Evolutionary conservation across 2,329 filamentous ascomycete genomes (phyloP).

Genomic region (Paecilomyces niveus): DNA sequence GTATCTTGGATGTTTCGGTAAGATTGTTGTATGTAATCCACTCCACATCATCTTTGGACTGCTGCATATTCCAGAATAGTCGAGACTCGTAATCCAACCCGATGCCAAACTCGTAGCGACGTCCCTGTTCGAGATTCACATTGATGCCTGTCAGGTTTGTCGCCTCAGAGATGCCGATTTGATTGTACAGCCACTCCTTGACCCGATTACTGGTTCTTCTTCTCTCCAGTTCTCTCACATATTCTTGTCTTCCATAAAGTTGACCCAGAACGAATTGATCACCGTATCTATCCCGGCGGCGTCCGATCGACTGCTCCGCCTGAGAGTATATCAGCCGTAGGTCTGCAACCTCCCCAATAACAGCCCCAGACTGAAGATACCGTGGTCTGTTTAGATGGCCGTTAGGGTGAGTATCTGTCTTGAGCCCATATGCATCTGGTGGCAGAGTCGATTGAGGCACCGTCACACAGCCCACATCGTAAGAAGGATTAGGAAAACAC

Average conservation of each 20-base stretch:
- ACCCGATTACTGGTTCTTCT: constrained; percentile 24
- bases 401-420: constrained; percentile 33
- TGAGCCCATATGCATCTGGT: constrained; percentile 41
- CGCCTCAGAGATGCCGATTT: constrained; percentile 31
- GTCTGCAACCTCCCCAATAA: constrained; percentile 47
- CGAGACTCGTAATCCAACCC: constrained; percentile 47
- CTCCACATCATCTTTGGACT: constrained; percentile 32
- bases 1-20: constrained; percentile 25
- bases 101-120: constrained; percentile 44
- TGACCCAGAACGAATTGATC: constrained; percentile 45
- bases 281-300: constrained; percentile 22
- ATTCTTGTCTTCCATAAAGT: constrained; percentile 49
- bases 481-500: constrained; percentile 38
- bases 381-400: constrained; percentile 37
- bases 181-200: constrained; percentile 31
- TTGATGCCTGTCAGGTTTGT: constrained; percentile 29
- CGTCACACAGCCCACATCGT: constrained; percentile 46
- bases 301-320: constrained; percentile 32
- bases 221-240: constrained; percentile 38
- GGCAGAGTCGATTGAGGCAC: constrained; percentile 47
- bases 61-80: constrained; percentile 41
- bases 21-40: constrained; percentile 35
- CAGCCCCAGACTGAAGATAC: constrained; percentile 42
- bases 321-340: constrained; percentile 40
- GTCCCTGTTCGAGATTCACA: constrained; percentile 26